Percentiles rank a stretch among this genome's conserved stretches.
Conservation (phyloP, 23 red algal genomes). For the Pyropia yezoensis region DNA sequence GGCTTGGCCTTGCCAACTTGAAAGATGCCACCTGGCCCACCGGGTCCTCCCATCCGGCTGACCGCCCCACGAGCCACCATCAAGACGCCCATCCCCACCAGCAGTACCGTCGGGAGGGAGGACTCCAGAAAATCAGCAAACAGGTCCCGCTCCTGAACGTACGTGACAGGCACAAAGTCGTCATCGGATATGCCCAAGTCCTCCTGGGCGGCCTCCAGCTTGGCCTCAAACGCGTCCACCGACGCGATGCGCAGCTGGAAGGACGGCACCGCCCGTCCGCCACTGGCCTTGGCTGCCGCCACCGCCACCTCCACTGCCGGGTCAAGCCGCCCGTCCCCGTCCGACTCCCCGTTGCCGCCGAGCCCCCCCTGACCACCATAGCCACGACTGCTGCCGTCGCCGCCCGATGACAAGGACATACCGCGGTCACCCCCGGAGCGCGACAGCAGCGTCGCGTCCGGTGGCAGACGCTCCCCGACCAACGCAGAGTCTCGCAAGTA, state of each 20-base stretch:
- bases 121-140: not conserved
- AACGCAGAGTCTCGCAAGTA: conserved; percentile 29
- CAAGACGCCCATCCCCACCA: conserved; percentile 60
- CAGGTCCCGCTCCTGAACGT: conserved; percentile 38
- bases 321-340: no score
- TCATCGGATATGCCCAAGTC: conserved; percentile 74
- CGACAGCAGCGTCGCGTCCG: no score
- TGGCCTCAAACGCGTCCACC: conserved; percentile 85
- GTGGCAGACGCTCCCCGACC: not conserved
- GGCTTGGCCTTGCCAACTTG: conserved; percentile 98
- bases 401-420: no score
- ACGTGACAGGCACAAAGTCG: conserved; percentile 82
- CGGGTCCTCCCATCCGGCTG: conserved; percentile 44
- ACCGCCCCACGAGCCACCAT: conserved; percentile 65
- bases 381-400: no score
- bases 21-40: conserved; percentile 71
- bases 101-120: conserved; percentile 44
- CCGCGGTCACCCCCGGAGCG: no score
- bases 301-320: no score
- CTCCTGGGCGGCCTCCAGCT: conserved; percentile 81
- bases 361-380: no score
- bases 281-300: no score
- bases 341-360: no score
- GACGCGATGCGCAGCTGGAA: conserved; percentile 32
- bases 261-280: no score